Evolutionary conservation across 1,284 basidiomycete species (phyloP).

Genomic region (Ganoderma meredithae): DNA sequence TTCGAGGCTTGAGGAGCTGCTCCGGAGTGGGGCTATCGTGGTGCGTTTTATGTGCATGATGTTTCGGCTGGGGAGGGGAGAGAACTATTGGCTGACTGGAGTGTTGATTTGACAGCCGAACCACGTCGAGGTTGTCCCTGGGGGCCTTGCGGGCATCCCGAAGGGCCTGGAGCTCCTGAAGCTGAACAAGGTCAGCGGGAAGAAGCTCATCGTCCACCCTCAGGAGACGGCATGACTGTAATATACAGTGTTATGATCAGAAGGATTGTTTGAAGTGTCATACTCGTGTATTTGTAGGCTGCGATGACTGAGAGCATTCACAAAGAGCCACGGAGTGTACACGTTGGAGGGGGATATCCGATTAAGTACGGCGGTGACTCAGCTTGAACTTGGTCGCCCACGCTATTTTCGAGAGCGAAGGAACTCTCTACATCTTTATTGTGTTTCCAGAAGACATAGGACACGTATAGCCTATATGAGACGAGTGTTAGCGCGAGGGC

Average conservation of each 20-base stretch:
- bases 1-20: constrained; percentile 21
- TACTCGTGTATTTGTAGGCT: constrained; percentile 1
- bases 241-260: background rate
- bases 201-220: constrained; percentile 57
- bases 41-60: background rate
- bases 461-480: too few species aligned
- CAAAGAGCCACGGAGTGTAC: background rate
- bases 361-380: too few species aligned
- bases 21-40: constrained; percentile 10
- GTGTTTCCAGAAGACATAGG: too few species aligned
- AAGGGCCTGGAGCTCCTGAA: constrained; percentile 52
- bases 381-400: too few species aligned
- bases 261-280: background rate
- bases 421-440: too few species aligned
- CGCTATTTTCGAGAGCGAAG: too few species aligned
- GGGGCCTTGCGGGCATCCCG: constrained; percentile 53
- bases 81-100: background rate
- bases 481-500: too few species aligned
- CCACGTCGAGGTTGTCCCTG: constrained; percentile 50
- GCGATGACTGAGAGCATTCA: background rate
- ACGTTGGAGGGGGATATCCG: too few species aligned
- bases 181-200: constrained; percentile 51
- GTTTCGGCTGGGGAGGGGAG: too few species aligned
- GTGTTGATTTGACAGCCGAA: constrained; percentile 29
- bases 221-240: constrained; percentile 46